Evolutionary conservation across 768 basidiomycete species (phyloP), one percentile per base, ranked within the genome.

Genomic region (Coprinellus aureogranulatus): DNA sequence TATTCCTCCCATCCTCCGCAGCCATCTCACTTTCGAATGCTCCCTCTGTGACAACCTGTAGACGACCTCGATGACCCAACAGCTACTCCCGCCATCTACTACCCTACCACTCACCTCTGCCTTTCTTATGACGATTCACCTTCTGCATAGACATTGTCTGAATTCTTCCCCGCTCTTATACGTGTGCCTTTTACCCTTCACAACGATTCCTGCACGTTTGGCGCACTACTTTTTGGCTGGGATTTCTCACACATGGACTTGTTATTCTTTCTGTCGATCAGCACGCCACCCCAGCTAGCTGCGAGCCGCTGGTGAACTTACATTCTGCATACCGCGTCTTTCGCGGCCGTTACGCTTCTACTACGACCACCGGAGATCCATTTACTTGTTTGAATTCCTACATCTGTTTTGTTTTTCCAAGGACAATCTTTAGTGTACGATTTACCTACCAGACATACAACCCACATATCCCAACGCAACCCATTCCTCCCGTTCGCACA

Each of bases 1-100:
- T 64, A 70, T 89, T 62, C 92, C 88, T 63, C 78, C 75, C 60
- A 71, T 83, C 50, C 82, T 92, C 77, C 84, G 81, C 58, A 77
- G 77, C 61, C 77, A 72, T 60, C 66, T 92, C 66, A 78, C 81
- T 63, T 71, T 88, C 65, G 72, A 81, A 58, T 90, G 89, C 77
- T 73, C 82, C 40, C 70, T 90, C 67, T 90, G 89, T 70, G 77
- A 86, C 71, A 82, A 70, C 74, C 72, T 87, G 72, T 88, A 82
- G 80, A 68, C 69, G 71, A 77, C 70, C 66, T 64, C 64, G 65
- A 58, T 55, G 64, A 47, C 28, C 48, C 42, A 65, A 67, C 67
- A 67, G 65, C 64, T 66, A 67, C 69, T 67, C 60, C 70, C 31
- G 34, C 42, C 46, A 45, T n/a, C n/a, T 16, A 63, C 70, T 68